Evolutionary conservation across 495 filamentous ascomycete genomes (phyloP).

Genomic region (Xylaria grammica): DNA sequence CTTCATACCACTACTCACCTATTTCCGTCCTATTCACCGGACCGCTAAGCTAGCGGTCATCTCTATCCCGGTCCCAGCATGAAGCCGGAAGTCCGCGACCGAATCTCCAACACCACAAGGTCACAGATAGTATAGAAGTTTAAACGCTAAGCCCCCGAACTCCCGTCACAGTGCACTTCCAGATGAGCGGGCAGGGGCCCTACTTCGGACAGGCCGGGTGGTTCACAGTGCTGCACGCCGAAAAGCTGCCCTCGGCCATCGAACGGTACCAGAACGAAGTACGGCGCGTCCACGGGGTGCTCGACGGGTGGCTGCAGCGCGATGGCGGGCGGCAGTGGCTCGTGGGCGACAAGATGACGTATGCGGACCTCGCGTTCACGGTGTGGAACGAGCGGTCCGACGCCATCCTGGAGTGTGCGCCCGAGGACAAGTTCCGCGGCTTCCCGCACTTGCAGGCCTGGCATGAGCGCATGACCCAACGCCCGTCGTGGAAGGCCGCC

Average conservation of each 20-base stretch:
- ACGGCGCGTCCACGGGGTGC: constrained; percentile 49
- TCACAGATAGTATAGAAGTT: no score
- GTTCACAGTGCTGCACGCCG: constrained; percentile 51
- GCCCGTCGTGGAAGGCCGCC: constrained; percentile 10
- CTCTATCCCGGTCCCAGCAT: no score
- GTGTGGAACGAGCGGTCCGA: constrained; percentile 33
- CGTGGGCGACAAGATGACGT: constrained; percentile 40
- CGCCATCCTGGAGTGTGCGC: constrained; percentile 18
- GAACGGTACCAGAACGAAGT: constrained; percentile 56
- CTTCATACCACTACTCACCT: no score
- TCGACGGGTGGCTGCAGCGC: constrained; percentile 43
- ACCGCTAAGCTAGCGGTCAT: no score
- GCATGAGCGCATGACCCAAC: constrained; percentile 22
- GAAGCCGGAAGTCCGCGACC: no score
- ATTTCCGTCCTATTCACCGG: no score
- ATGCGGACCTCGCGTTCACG: constrained; percentile 42
- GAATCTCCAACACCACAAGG: no score
- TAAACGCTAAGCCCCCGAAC: not conserved
- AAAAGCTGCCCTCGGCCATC: constrained; percentile 52
- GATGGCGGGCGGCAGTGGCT: constrained; percentile 41
- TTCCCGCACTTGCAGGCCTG: constrained; percentile 25
- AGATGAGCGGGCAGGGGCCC: constrained; percentile 66
- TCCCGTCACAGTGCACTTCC: constrained; percentile 51
- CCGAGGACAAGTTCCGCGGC: constrained; percentile 28
- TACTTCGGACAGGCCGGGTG: constrained; percentile 60